These are phyloP conservation scores for Narthecium ossifragum DNA, from an alignment of 106 monocot genomes.

Conservation along the genomic window DNA sequence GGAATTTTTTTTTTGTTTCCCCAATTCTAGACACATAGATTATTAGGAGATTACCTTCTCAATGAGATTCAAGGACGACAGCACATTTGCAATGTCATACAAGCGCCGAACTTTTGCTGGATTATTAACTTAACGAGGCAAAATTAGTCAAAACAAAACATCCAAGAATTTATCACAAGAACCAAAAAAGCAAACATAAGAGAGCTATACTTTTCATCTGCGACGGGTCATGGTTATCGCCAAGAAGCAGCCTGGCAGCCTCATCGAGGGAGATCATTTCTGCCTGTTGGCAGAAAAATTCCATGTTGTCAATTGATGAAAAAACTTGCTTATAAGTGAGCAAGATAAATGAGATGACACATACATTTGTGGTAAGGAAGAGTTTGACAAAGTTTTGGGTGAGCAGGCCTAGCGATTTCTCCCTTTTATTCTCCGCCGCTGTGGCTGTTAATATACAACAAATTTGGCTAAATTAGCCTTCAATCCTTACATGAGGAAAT, in stretches of 20 bases:
- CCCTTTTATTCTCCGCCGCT: constrained; percentile 52
- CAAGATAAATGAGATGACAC: background rate
- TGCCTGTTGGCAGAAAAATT: constrained; percentile 21
- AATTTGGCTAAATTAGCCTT: no score
- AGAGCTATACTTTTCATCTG: constrained; percentile 58
- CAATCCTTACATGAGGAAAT: no score
- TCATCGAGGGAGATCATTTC: constrained; percentile 85
- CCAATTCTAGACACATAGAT: no score
- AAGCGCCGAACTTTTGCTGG: constrained; percentile 87
- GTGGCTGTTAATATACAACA: no score
- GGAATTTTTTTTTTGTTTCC: background rate
- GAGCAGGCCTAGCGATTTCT: constrained; percentile 85
- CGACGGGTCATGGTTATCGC: constrained; percentile 51
- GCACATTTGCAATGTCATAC: constrained; percentile 93
- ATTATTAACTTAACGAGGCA: no score
- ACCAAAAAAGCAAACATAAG: background rate
- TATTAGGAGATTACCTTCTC: constrained; percentile 59
- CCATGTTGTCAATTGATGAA: background rate
- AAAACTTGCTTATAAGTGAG: background rate
- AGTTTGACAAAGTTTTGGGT: constrained; percentile 94
- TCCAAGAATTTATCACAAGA: constrained; percentile 6
- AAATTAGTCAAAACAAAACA: no score
- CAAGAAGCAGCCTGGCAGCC: constrained; percentile 71
- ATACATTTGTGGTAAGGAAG: constrained; percentile 68
- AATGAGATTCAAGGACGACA: constrained; percentile 82